These are phyloP conservation scores for Paramyrothecium sp. DNA, from an alignment of 2,329 filamentous ascomycete genomes.

Conservation along the genomic window DNA sequence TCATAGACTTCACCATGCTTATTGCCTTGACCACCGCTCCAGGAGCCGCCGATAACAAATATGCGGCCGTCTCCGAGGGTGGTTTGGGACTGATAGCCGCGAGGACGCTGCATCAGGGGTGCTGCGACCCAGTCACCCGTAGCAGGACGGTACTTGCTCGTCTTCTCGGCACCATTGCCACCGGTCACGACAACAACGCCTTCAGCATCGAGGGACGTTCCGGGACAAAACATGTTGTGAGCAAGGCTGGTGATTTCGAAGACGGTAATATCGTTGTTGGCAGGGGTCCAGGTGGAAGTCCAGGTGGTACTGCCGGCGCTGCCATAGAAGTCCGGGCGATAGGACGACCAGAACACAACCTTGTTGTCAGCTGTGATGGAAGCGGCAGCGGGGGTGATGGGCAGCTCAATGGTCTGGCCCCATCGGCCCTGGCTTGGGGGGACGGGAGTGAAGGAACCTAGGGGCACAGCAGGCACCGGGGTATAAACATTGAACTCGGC, in stretches of 20 bases:
- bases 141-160: constrained; percentile 43
- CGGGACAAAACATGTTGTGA: constrained; percentile 58
- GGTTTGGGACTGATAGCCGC: constrained; percentile 49
- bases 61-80: constrained; percentile 49
- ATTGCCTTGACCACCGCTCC: constrained; percentile 39
- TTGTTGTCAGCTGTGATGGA: background rate
- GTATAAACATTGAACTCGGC: background rate
- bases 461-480: background rate
- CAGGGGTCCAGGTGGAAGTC: background rate
- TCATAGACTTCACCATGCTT: constrained; percentile 56
- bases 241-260: constrained; percentile 33
- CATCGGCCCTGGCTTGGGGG: background rate
- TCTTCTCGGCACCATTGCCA: constrained; percentile 46
- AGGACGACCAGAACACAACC: background rate
- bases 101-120: constrained; percentile 38
- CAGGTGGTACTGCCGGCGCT: background rate
- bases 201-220: constrained; percentile 46
- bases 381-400: background rate
- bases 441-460: background rate
- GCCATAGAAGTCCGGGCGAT: background rate
- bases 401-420: background rate
- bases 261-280: background rate
- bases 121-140: constrained; percentile 33
- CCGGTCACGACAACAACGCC: constrained; percentile 53
- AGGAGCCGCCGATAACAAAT: constrained; percentile 57